Percentiles rank a stretch among this genome's conserved stretches.
These are phyloP conservation scores for Amniculicola lignicola DNA, from an alignment of 495 filamentous ascomycete genomes.

Conservation along the genomic window DNA sequence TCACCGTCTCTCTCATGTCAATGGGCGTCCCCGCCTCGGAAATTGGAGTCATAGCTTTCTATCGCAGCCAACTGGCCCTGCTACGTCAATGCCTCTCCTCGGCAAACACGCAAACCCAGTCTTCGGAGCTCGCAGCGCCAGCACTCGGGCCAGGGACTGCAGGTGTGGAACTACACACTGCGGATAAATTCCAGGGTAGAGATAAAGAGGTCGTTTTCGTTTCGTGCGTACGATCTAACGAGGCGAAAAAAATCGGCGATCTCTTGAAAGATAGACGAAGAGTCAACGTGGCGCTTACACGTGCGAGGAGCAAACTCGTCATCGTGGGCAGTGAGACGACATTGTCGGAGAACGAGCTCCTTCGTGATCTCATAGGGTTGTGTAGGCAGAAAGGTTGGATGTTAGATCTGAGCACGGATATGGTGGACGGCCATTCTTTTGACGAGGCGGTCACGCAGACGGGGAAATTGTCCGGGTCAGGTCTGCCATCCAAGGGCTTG, in stretches of 20 bases:
- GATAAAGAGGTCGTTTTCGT: constrained; percentile 92
- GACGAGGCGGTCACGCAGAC: constrained; percentile 49
- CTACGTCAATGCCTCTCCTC: constrained; percentile 42
- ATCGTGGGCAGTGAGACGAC: constrained; percentile 79
- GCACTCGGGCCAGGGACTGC: constrained; percentile 20
- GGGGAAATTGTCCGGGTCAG: neutral
- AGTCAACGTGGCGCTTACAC: constrained; percentile 92
- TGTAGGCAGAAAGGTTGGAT: constrained; percentile 74
- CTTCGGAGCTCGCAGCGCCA: constrained; percentile 17
- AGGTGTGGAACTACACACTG: constrained; percentile 88
- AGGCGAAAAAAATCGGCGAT: constrained; percentile 75
- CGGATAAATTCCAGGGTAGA: constrained; percentile 92
- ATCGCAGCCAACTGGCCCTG: constrained; percentile 80
- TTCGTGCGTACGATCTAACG: constrained; percentile 80
- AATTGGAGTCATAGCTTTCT: constrained; percentile 98
- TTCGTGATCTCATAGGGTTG: constrained; percentile 68
- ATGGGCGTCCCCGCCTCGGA: constrained; percentile 69
- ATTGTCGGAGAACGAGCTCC: constrained; percentile 68
- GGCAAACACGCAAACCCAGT: constrained; percentile 17
- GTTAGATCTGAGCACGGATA: constrained; percentile 62
- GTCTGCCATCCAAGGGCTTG: neutral
- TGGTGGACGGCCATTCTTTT: constrained; percentile 66
- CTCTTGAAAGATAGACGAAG: constrained; percentile 86
- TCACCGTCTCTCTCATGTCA: constrained; percentile 73
- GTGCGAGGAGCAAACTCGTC: constrained; percentile 84